phyloP scores from a whole-genome alignment of 1,284 basidiomycete genomes.

The Puccinia novopanici region DNA sequence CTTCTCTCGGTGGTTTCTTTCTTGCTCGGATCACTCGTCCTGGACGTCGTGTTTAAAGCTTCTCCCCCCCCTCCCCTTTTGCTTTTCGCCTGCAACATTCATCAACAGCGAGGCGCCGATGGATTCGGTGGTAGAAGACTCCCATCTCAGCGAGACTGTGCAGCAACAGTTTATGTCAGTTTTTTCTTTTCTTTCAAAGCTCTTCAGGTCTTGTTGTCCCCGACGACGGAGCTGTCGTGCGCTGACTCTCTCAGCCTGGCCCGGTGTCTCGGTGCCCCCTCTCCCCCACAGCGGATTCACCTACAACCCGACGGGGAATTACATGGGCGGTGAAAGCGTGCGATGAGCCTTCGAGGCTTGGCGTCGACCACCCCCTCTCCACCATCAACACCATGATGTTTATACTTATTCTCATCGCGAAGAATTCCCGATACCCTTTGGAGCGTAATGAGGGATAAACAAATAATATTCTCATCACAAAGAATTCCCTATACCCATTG shows the following conservation, averaged over 20 bases:
- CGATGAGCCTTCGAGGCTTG: neutral
- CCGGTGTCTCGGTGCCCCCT: neutral
- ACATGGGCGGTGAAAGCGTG: conserved; percentile 43
- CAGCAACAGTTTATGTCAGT: conserved; percentile 73
- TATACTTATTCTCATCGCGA: too few species aligned
- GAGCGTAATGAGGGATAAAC: too few species aligned
- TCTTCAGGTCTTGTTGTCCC: too few species aligned
- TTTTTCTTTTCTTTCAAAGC: neutral
- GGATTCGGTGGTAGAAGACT: conserved; percentile 80
- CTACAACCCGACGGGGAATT: conserved; percentile 45
- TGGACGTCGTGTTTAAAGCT: neutral
- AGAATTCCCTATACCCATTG: too few species aligned
- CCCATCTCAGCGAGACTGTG: conserved; percentile 76
- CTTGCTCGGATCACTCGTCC: neutral
- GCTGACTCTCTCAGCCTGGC: neutral
- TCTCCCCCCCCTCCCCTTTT: neutral
- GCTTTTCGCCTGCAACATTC: neutral
- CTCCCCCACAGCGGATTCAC: conserved; percentile 39
- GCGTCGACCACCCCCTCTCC: too few species aligned
- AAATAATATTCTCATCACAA: too few species aligned
- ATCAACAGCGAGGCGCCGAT: conserved; percentile 68
- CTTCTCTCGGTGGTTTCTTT: neutral
- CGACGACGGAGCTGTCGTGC: too few species aligned
- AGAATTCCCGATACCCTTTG: too few species aligned
- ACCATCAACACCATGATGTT: too few species aligned